Conservation (phyloP, 208 protist genomes). For the Acanthamoeba lugdunensis region DNA sequence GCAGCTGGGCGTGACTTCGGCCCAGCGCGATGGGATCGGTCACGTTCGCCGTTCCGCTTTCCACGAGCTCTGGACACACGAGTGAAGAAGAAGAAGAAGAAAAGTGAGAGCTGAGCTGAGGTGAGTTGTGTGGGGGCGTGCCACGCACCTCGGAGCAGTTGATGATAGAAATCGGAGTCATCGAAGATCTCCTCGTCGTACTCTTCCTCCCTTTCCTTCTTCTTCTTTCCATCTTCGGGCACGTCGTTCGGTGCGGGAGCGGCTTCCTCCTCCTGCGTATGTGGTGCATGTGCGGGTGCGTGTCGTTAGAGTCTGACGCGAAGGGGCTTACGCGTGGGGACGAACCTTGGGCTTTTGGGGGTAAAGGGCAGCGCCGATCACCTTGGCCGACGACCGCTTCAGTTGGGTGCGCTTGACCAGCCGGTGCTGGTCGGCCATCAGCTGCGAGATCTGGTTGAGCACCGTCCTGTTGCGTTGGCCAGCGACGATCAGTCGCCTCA, state of each 20-base stretch:
- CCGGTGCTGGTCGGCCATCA: conserved; percentile 65
- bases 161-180: conserved; percentile 81
- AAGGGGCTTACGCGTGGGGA: not conserved
- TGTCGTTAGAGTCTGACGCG: not conserved
- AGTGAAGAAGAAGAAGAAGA: too few relatives aligned
- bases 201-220: conserved; percentile 61
- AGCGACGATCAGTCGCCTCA: too few relatives aligned
- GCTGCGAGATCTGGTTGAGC: conserved; percentile 73
- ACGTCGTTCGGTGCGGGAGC: not conserved
- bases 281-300: not conserved
- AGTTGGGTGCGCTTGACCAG: conserved; percentile 78
- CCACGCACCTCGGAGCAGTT: conserved; percentile 69
- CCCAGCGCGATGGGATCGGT: conserved; percentile 61
- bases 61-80: conserved; percentile 41
- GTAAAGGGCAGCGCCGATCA: conserved; percentile 68
- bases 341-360: conserved; percentile 11
- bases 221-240: not conserved
- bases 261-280: not conserved
- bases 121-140: too few relatives aligned
- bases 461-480: not conserved
- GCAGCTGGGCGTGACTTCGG: conserved; percentile 51
- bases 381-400: conserved; percentile 61
- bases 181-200: conserved; percentile 80
- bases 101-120: not conserved
- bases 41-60: conserved; percentile 63